Evolutionary conservation across 2,329 filamentous ascomycete genomes (phyloP), one percentile per base, ranked within the genome.

Genomic region (Verticillium dahliae): DNA sequence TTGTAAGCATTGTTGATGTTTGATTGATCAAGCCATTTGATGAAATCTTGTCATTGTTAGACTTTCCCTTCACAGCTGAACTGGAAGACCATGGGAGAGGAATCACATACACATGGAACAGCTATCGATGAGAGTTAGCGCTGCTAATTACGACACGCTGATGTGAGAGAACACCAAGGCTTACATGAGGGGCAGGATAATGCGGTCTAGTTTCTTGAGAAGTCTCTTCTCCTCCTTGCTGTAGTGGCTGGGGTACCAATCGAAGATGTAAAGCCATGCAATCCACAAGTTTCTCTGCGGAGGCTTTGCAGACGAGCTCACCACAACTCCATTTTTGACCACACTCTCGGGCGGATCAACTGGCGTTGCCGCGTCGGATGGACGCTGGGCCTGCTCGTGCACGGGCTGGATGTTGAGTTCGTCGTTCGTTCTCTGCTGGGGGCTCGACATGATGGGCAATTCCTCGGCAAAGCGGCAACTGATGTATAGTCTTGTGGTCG

Each of bases 1-100:
- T 81, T 78, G 65, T 80, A 80, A 6, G 79, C 79, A 67, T 80
- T 80, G 50, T 58, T 69, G 15, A 76, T 70, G 50, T 76, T 76
- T 15, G 70, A 74, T n/a, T 75, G 72, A 58, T 76, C 74, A 10
- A 76, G 72, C 61, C 70, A 74, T 50, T 75, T 75, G 59, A 73
- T 68, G 37, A 56, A 65, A 60, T 58, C 57, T 58, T 14, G 1
- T 9, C 6, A 18, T 11, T 33, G 57, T 58, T 39, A 58, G 57
- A 50, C 6, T 50, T 58, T 50, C 34, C 54, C 2, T 18, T 6
- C 4, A 31, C 9, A 27, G 45, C 18, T 22, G 18, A 27, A 27
- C 3, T 14, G 38, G 35, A 27, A 35, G 22, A 50, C 27, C 27
- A 4, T 13, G 27, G 13, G 39, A 41, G 31, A 34, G 37, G 1